Percentiles rank a stretch among this genome's conserved stretches.
phyloP scores from a whole-genome alignment of 163 green algal species.

The Scenedesmus sp. region DNA sequence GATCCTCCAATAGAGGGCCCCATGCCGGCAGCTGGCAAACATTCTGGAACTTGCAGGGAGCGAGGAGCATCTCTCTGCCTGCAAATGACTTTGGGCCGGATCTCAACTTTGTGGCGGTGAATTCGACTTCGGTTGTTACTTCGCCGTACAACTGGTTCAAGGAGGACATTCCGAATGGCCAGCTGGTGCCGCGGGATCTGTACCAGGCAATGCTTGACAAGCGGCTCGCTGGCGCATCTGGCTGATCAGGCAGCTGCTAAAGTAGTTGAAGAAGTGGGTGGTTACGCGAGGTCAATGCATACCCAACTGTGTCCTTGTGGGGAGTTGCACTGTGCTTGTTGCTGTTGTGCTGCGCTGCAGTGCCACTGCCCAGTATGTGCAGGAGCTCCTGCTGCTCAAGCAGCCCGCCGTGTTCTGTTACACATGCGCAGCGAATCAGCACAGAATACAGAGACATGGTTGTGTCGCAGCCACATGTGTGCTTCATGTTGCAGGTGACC shows the following conservation, averaged over 20 bases:
- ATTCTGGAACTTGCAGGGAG: neutral
- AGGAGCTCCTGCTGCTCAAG: too few relatives aligned
- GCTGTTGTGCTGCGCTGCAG: too few relatives aligned
- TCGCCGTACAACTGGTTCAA: slow-evolving; percentile 9
- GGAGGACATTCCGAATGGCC: neutral
- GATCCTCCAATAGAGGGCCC: neutral
- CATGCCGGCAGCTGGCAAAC: neutral
- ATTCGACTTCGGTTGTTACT: neutral
- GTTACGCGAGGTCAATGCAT: too few relatives aligned
- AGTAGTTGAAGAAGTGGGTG: too few relatives aligned
- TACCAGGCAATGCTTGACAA: neutral
- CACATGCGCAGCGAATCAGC: too few relatives aligned
- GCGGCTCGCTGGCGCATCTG: neutral
- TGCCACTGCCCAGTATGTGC: too few relatives aligned
- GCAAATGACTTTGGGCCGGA: neutral
- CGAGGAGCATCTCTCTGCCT: neutral
- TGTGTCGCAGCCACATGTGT: too few relatives aligned
- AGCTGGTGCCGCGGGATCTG: neutral
- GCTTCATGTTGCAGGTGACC: too few relatives aligned
- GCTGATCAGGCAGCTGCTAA: neutral
- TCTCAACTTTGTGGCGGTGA: neutral
- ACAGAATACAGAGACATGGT: too few relatives aligned
- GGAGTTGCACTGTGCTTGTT: too few relatives aligned
- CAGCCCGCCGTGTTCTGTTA: too few relatives aligned
- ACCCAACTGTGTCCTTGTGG: too few relatives aligned